phyloP scores from a whole-genome alignment of 2,329 filamentous ascomycete genomes.

The Cladophialophora psammophila region DNA sequence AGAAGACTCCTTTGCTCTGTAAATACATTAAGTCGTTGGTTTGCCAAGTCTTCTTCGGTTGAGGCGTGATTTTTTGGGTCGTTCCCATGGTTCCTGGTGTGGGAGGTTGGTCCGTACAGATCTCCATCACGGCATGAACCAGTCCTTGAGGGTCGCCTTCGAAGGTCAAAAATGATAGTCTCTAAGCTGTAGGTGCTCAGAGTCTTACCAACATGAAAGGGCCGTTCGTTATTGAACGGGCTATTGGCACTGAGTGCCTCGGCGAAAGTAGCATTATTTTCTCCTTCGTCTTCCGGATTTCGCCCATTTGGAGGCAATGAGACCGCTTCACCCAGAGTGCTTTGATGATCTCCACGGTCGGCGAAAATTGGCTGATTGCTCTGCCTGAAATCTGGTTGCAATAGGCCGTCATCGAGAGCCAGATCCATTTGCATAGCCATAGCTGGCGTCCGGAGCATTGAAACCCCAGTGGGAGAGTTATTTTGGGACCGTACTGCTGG shows the following conservation, averaged over 20 bases:
- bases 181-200: too few relatives aligned
- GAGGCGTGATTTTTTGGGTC: too few relatives aligned
- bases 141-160: constrained; percentile 76
- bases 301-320: background rate
- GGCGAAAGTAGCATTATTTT: background rate
- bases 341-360: too few relatives aligned
- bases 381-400: too few relatives aligned
- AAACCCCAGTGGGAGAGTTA: too few relatives aligned
- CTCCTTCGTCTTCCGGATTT: background rate
- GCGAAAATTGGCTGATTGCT: too few relatives aligned
- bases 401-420: too few relatives aligned
- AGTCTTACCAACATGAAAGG: background rate
- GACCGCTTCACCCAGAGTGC: background rate
- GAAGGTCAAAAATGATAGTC: constrained; percentile 59
- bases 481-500: too few relatives aligned
- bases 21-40: constrained; percentile 81
- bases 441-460: too few relatives aligned
- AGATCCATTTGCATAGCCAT: too few relatives aligned
- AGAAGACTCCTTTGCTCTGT: constrained; percentile 81
- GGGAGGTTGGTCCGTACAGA: constrained; percentile 25
- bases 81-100: background rate
- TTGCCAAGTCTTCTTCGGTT: constrained; percentile 6
- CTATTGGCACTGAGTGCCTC: background rate
- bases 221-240: background rate
- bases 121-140: constrained; percentile 66